Evolutionary conservation across 139 green algal genomes (phyloP), one percentile per base, ranked within the genome.

Genomic region (Chlorella sorokiniana): DNA sequence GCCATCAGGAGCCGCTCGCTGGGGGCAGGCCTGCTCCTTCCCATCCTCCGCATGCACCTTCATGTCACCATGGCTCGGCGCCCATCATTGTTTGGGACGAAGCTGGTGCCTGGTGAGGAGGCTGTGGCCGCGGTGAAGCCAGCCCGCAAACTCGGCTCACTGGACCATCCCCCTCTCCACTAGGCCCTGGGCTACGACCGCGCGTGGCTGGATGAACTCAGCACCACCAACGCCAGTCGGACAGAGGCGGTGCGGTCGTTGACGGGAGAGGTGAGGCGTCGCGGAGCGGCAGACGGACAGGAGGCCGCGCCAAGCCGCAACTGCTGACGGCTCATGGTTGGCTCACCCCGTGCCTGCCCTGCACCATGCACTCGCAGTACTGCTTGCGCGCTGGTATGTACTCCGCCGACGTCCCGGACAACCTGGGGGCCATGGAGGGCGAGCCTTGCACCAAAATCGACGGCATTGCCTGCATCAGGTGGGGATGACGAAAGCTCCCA

Each of bases 381-480:
- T 79, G 71, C 71, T 29, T 78, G 48, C 71, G 71, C 35, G 35
- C 35, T 3, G 71, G 71, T 20, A 7, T 48, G 5, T 78, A 78
- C 71, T 68, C 52, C 3, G 25, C 25, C 2, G 40, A 25, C 4
- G 51, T 79, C 37, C 73, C 73, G 2, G 27, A 51, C 0, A 54
- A 79, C 37, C 37, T 79, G 73, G 73, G 23, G 31, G 54, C 37
- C 73, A 25, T 69, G 73, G 52, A 52, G 1, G 73, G 73, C 25
- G 40, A 52, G 52, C 73, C 38, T 5, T 79, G 73, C 73, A 25
- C 25, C 35, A 79, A 79, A 27, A 52, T 79, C 5, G 35, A 79
- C 8, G 40, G 54, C 54, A 64, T 79, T 8, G 69, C 73, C 11
- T 79, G 73, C 54, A 51, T 79, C 38, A 38, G 73, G 73, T 65